phyloP scores from a whole-genome alignment of 1,284 basidiomycete species.

The Pisolithus thermaeus region DNA sequence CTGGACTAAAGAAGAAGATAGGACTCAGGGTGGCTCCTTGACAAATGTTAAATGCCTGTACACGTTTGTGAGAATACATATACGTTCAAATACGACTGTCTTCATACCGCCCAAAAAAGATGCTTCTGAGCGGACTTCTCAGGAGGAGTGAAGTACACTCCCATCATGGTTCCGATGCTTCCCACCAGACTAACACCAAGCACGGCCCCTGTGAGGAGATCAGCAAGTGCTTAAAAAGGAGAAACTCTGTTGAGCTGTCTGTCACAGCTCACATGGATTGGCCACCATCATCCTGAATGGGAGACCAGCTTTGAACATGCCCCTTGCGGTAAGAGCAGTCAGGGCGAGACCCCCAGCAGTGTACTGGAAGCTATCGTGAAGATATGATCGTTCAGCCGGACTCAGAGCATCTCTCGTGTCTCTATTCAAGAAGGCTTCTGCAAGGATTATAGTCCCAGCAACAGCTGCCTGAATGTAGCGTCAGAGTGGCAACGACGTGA shows the following conservation, averaged over 20 bases:
- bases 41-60: constrained; percentile 75
- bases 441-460: constrained; percentile 58
- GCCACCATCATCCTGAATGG: constrained; percentile 78
- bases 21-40: constrained; percentile 83
- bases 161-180: constrained; percentile 76
- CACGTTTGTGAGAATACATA: constrained; percentile 5
- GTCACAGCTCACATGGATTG: constrained; percentile 64
- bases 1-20: constrained; percentile 82
- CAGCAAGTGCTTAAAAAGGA: background rate
- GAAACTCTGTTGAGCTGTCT: background rate
- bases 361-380: constrained; percentile 84
- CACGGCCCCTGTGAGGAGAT: constrained; percentile 56
- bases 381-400: constrained; percentile 55
- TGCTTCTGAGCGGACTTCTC: constrained; percentile 71
- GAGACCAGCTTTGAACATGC: constrained; percentile 71
- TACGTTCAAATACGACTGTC: background rate
- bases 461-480: constrained; percentile 49
- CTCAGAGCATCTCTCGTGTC: constrained; percentile 70
- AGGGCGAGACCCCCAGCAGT: constrained; percentile 77
- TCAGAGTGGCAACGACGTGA: background rate
- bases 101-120: constrained; percentile 66
- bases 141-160: constrained; percentile 67
- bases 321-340: constrained; percentile 74
- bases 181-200: constrained; percentile 79
- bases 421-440: constrained; percentile 67